Evolutionary conservation across 2,329 filamentous ascomycete genomes (phyloP).

Genomic region (Aspergillus novoparasiticus): DNA sequence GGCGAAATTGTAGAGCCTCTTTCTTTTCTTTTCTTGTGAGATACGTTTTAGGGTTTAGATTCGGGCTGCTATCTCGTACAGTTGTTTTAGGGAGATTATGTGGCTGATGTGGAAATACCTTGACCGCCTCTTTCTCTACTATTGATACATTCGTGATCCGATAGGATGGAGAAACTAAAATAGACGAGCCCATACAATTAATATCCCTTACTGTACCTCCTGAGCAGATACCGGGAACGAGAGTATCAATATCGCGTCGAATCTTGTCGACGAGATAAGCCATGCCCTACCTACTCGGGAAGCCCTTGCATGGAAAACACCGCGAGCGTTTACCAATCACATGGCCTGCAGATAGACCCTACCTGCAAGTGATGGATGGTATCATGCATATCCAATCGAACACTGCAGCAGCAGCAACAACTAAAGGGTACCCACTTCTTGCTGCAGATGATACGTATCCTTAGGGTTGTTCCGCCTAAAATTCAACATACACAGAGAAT

Average conservation of each 20-base stretch:
- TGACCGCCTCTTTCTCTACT: not conserved
- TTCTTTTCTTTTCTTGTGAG: not conserved
- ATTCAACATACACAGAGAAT: not conserved
- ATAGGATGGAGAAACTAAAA: not conserved
- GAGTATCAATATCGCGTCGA: not conserved
- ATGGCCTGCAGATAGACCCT: not conserved
- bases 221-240: not conserved
- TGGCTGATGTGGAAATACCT: not conserved
- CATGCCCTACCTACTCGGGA: not conserved
- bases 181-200: not conserved
- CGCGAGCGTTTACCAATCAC: not conserved
- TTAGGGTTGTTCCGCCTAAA: not conserved
- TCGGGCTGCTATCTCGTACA: not conserved
- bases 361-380: not conserved
- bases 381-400: not conserved
- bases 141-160: not conserved
- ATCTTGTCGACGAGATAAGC: not conserved
- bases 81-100: not conserved
- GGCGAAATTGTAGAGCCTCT: slow-evolving; percentile 31
- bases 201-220: not conserved
- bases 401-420: not conserved
- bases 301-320: not conserved
- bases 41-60: not conserved
- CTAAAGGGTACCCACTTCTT: not conserved
- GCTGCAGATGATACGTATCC: not conserved